Conservation (phyloP, 78 protist genomes). For the Dictyostelium purpureum region DNA sequence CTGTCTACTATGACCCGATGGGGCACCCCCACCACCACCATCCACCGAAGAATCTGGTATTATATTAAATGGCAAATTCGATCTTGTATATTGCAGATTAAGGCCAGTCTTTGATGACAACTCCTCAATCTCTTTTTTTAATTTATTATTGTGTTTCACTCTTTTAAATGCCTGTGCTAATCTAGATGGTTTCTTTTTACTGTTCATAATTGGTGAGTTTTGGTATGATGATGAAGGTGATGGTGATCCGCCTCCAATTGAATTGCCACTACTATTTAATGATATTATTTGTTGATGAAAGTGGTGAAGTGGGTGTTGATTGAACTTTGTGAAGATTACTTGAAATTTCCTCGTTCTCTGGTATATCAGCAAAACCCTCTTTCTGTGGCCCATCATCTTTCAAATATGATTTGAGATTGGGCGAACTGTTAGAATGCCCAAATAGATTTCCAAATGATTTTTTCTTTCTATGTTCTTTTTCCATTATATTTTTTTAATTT, state of each 20-base stretch:
- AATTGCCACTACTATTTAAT: background rate
- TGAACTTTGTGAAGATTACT: too few relatives aligned
- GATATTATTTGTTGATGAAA: too few relatives aligned
- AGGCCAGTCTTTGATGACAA: constrained; percentile 21
- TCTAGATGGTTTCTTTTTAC: constrained; percentile 33
- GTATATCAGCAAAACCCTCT: background rate
- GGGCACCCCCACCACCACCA: background rate
- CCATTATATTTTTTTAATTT: background rate
- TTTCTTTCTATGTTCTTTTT: background rate
- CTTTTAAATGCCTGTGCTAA: constrained; percentile 23
- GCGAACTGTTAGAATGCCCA: background rate
- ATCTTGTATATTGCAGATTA: constrained; percentile 41
- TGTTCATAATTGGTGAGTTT: background rate
- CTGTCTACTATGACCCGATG: background rate
- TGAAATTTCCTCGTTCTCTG: background rate
- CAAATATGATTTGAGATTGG: background rate
- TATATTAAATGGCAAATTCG: background rate
- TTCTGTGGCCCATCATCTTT: background rate
- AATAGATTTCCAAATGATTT: background rate
- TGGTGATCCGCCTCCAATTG: background rate
- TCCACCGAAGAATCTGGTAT: background rate
- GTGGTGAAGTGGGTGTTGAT: background rate
- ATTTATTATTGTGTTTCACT: constrained; percentile 16
- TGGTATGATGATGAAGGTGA: background rate
- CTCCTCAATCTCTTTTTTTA: constrained; percentile 57